phyloP scores from a whole-genome alignment of 2,329 filamentous ascomycete species.

The Thelonectria rubi region DNA sequence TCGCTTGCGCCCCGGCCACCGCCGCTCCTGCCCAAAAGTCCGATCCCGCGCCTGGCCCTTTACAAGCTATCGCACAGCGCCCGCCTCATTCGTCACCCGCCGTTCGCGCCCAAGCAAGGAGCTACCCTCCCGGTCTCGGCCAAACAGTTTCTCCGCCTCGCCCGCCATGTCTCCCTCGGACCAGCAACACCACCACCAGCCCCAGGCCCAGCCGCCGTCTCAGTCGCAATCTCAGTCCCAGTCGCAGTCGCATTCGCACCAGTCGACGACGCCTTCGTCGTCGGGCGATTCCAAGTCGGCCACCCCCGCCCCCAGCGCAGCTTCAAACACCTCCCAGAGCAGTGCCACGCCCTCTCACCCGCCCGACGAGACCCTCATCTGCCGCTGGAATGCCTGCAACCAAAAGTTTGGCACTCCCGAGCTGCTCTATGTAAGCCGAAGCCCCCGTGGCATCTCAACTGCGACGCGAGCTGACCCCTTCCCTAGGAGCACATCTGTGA shows the following conservation, averaged over 20 bases:
- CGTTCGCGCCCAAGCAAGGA: constrained; percentile 1
- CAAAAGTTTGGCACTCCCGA: constrained; percentile 68
- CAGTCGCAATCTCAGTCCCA: too few species aligned
- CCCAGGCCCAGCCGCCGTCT: too few species aligned
- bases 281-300: constrained; percentile 60
- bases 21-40: constrained; percentile 2
- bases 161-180: constrained; percentile 47
- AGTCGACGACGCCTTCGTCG: constrained; percentile 38
- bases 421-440: constrained; percentile 65
- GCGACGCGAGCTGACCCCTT: not conserved
- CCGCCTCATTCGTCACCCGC: constrained; percentile 23
- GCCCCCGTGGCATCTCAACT: not conserved
- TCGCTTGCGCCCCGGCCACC: constrained; percentile 15
- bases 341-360: constrained; percentile 50
- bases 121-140: constrained; percentile 30
- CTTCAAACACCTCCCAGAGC: constrained; percentile 57
- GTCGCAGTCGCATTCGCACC: constrained; percentile 12
- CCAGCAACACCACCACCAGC: constrained; percentile 37
- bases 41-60: constrained; percentile 9
- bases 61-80: constrained; percentile 20
- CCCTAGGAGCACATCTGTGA: constrained; percentile 94
- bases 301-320: constrained; percentile 61
- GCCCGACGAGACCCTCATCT: constrained; percentile 65
- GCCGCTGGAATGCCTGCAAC: constrained; percentile 68
- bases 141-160: constrained; percentile 35